A percentile compares a stretch with the other conserved stretches of the same genome.
Conservation (phyloP, 768 basidiomycete genomes). For the Kwoniella mangroviensis region DNA sequence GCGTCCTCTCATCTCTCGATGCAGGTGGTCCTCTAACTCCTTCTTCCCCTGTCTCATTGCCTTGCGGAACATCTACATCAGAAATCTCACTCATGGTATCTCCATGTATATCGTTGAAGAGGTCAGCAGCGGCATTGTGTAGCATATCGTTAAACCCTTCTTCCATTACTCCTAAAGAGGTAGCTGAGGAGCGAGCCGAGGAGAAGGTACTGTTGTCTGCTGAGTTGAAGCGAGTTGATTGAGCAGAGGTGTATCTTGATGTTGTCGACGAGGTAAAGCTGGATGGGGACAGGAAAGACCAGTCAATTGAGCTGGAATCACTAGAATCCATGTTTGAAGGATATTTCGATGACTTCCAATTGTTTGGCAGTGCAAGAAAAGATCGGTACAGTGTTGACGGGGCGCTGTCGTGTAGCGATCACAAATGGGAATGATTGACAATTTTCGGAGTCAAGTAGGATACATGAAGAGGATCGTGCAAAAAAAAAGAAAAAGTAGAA, state of each 20-base stretch:
- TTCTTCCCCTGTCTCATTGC: not conserved
- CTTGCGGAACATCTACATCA: not conserved
- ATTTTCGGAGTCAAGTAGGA: no score
- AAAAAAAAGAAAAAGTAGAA: no score
- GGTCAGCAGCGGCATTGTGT: not conserved
- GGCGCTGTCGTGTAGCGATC: no score
- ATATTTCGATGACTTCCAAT: no score
- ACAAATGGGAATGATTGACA: no score
- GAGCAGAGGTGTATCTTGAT: not conserved
- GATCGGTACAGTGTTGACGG: no score
- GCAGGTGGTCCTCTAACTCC: not conserved
- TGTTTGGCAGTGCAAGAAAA: no score
- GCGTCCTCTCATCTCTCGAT: not conserved
- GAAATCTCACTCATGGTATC: not conserved
- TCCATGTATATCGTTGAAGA: not conserved
- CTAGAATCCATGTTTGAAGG: no score
- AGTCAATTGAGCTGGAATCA: no score
- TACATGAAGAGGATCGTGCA: no score
- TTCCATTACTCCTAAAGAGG: not conserved
- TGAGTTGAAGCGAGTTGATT: not conserved
- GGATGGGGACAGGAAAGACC: not conserved
- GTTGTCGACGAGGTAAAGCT: not conserved
- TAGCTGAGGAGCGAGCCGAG: not conserved
- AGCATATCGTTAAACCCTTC: not conserved
- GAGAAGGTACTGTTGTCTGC: not conserved